These are phyloP conservation scores for Coniferiporia sulphurascens DNA, from an alignment of 1,284 basidiomycete species.

Conservation along the genomic window DNA sequence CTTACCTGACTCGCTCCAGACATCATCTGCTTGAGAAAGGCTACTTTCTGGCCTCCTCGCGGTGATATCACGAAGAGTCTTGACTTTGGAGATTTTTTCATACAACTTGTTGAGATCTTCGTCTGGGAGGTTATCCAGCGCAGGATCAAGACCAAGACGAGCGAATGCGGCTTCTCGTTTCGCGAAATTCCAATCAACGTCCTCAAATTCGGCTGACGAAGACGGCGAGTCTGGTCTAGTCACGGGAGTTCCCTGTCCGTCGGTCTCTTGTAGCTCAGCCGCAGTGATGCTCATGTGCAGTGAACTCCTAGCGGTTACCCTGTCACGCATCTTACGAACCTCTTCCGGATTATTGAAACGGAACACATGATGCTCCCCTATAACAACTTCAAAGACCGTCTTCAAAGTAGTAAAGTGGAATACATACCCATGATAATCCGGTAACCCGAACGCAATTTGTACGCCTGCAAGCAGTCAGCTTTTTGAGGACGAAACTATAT, in stretches of 20 bases:
- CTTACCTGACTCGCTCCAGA: conserved; percentile 79
- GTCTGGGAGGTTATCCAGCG: conserved; percentile 86
- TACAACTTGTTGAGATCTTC: conserved; percentile 91
- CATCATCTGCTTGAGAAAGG: conserved; percentile 76
- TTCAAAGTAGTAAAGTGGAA: conserved; percentile 10
- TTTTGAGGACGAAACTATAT: conserved; percentile 2
- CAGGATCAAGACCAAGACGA: conserved; percentile 76
- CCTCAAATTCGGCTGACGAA: conserved; percentile 60
- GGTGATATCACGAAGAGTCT: conserved; percentile 78
- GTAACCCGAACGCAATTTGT: conserved; percentile 87
- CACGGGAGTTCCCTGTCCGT: conserved; percentile 37
- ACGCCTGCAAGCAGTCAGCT: conserved; percentile 41
- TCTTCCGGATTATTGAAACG: conserved; percentile 96
- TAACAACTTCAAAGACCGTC: conserved; percentile 10
- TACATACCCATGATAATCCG: conserved; percentile 85
- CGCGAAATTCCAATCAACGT: conserved; percentile 93
- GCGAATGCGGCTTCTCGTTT: conserved; percentile 88
- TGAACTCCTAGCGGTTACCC: conserved; percentile 64
- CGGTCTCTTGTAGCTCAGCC: conserved; percentile 51
- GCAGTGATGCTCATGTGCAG: conserved; percentile 61
- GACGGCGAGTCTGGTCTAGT: conserved; percentile 77
- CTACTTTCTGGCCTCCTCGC: conserved; percentile 79
- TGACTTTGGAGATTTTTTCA: conserved; percentile 89
- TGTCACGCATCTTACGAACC: conserved; percentile 84
- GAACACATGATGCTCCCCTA: conserved; percentile 96